phyloP scores from a whole-genome alignment of 2,329 filamentous ascomycete species.

The Aspergillus amoenus region DNA sequence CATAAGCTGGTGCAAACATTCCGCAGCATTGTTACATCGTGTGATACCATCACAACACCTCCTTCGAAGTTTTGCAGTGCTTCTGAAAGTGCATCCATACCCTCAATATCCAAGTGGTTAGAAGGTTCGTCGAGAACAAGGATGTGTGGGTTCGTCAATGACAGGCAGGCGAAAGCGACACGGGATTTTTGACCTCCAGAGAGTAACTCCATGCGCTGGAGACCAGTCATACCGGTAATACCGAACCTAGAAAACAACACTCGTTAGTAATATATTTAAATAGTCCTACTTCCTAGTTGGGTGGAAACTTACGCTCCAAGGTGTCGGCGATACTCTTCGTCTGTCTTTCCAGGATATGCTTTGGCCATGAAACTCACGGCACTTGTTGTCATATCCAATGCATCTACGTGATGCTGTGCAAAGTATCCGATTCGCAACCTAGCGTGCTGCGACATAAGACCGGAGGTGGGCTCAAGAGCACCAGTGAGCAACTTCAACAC shows the following conservation, averaged over 20 bases:
- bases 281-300: neutral
- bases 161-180: constrained; percentile 96
- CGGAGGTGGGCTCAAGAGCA: constrained; percentile 71
- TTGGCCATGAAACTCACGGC: constrained; percentile 97
- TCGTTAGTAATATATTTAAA: constrained; percentile 1
- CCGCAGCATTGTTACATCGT: constrained; percentile 98
- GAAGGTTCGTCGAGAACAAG: constrained; percentile 97
- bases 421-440: constrained; percentile 93
- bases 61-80: constrained; percentile 86
- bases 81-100: constrained; percentile 90
- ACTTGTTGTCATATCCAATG: constrained; percentile 81
- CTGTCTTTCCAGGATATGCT: constrained; percentile 82
- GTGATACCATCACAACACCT: constrained; percentile 96
- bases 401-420: constrained; percentile 97
- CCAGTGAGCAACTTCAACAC: constrained; percentile 97
- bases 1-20: constrained; percentile 92
- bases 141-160: constrained; percentile 91
- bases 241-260: constrained; percentile 50
- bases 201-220: constrained; percentile 91
- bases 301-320: constrained; percentile 73
- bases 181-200: constrained; percentile 98
- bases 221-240: constrained; percentile 88
- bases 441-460: constrained; percentile 84
- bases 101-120: constrained; percentile 98
- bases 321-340: constrained; percentile 95